These are phyloP conservation scores for Diaporthe longicolla DNA, from an alignment of 2,329 filamentous ascomycete genomes.

Conservation along the genomic window DNA sequence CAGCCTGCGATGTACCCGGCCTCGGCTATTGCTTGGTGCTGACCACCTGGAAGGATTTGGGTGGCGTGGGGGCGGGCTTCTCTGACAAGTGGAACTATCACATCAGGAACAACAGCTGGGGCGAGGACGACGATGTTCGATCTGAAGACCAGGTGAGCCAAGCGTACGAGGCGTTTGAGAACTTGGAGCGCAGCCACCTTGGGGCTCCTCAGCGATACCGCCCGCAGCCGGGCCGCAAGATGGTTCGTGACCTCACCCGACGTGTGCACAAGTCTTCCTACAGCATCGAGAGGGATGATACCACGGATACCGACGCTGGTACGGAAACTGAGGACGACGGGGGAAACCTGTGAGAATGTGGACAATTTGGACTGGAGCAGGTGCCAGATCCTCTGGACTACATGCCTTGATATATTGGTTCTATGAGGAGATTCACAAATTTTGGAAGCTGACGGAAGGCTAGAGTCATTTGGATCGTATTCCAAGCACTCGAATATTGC, in stretches of 20 bases:
- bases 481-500: no score
- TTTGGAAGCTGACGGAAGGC: no score
- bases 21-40: slow-evolving; percentile 22
- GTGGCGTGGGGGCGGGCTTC: not conserved
- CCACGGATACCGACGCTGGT: not conserved
- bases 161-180: not conserved
- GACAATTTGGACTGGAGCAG: not conserved
- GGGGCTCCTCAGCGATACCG: not conserved
- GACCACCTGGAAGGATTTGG: slow-evolving; percentile 31
- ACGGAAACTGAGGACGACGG: not conserved
- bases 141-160: not conserved
- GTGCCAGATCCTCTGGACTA: not conserved
- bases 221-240: slow-evolving; percentile 8
- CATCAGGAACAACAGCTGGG: not conserved
- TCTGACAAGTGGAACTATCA: slow-evolving; percentile 21
- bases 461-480: not conserved
- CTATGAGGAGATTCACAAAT: not conserved
- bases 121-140: not conserved
- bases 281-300: not conserved
- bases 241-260: slow-evolving; percentile 12
- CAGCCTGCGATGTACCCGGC: not conserved
- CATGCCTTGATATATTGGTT: not conserved
- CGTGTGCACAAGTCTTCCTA: accelerated
- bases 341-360: no score
- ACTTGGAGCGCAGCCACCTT: not conserved